Evolutionary conservation across 768 basidiomycete genomes (phyloP).

Genomic region (Cystofilobasidium bisporidii): DNA sequence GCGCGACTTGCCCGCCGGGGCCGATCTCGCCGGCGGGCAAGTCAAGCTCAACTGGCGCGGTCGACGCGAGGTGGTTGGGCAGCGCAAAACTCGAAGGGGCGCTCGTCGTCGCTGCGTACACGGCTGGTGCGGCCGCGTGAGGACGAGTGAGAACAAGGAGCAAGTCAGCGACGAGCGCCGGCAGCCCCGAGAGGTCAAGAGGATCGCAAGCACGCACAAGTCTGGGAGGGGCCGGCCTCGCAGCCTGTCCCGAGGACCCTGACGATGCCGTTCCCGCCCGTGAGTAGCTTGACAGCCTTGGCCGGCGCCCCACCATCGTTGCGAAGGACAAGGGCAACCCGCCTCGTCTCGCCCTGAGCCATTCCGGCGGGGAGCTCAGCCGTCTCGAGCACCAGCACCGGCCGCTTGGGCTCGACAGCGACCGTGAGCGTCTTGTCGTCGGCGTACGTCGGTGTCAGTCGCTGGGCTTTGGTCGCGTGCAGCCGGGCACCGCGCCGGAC

Average conservation of each 20-base stretch:
- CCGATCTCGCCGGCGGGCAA: constrained; percentile 35
- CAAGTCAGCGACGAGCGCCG: neutral
- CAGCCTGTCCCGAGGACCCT: neutral
- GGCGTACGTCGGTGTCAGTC: constrained; percentile 60
- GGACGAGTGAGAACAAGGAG: no score
- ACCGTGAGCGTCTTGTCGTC: constrained; percentile 55
- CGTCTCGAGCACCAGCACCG: constrained; percentile 48
- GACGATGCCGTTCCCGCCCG: neutral
- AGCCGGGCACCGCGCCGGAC: constrained; percentile 63
- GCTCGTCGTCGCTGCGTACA: neutral
- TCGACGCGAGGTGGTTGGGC: neutral
- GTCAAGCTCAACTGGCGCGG: constrained; percentile 37
- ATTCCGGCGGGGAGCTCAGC: constrained; percentile 27
- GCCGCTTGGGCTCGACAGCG: constrained; percentile 55
- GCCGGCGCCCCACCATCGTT: constrained; percentile 27
- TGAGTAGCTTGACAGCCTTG: constrained; percentile 15
- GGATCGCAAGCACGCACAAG: neutral
- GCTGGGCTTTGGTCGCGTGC: constrained; percentile 62
- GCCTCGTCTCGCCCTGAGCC: constrained; percentile 41
- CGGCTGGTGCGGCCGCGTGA: neutral
- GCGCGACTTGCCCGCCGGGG: constrained; percentile 48
- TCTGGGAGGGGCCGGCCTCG: neutral
- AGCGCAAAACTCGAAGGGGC: neutral
- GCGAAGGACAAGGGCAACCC: constrained; percentile 27
- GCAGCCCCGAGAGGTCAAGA: neutral